phyloP scores from a whole-genome alignment of 2,329 filamentous ascomycete species.

The Ceratocystis papillata region DNA sequence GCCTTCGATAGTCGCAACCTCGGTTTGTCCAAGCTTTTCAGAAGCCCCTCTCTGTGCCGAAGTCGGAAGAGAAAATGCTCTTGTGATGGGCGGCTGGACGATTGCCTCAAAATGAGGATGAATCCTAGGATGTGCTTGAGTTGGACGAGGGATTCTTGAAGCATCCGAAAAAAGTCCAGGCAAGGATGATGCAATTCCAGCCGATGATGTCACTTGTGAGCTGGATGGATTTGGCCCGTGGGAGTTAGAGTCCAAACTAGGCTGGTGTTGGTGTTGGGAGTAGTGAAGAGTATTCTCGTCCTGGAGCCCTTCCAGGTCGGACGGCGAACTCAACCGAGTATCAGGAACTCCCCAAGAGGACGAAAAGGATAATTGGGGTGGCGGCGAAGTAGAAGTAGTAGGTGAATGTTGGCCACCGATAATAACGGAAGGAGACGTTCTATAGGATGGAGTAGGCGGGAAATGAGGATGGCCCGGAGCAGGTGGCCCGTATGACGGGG shows the following conservation, averaged over 20 bases:
- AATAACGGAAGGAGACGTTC: background rate
- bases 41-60: background rate
- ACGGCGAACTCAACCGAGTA: background rate
- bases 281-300: background rate
- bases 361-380: constrained; percentile 1
- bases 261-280: constrained; percentile 2
- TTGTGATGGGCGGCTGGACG: constrained; percentile 1
- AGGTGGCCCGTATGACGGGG: background rate
- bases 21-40: background rate
- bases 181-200: background rate
- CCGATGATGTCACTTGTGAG: background rate
- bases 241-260: background rate
- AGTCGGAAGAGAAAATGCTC: constrained; percentile 1
- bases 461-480: background rate
- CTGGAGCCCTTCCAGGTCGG: background rate
- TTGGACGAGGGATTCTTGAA: constrained; percentile 8
- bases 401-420: background rate
- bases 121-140: background rate
- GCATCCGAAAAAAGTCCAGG: background rate
- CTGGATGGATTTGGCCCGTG: background rate
- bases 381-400: background rate
- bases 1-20: background rate
- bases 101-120: background rate
- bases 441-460: background rate
- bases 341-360: constrained; percentile 8